Evolutionary conservation across 2,329 filamentous ascomycete genomes (phyloP), one percentile per base, ranked within the genome.

Genomic region (Scytalidium lignicola): DNA sequence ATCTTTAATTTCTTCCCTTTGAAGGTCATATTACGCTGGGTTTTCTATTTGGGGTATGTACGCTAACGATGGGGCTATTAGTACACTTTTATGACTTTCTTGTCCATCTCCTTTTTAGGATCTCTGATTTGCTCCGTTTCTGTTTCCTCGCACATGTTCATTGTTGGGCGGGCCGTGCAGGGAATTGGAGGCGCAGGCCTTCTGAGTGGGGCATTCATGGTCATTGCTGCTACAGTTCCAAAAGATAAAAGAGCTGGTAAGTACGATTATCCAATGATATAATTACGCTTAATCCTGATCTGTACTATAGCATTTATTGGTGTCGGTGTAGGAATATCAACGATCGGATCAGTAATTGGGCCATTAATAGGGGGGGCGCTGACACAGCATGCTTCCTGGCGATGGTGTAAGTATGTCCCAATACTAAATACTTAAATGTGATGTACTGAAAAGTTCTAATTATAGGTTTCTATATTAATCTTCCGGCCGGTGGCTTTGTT

Each of bases 71-170:
- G 23, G 10, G 21, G 6, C 3, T n/a, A 20, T 17, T 41, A 53
- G 41, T 58, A 56, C 49, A 55, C 55, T 13, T 62, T 58, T 44
- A 37, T 56, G n/a, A 39, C 37, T 29, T 50, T 51, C 40, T 66
- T 83, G 26, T 54, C 64, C 28, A 52, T 80, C 32, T 82, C 83
- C 52, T 77, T 81, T 56, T 20, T 80, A 1, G 80, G 80, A 3
- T 78, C 74, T 0, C 56, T 77, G 3, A 61, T 83, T 18, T 82
- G 78, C 48, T 79, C 65, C 49, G 55, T 70, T 50, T 73, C 79
- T 1, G 64, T 58, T 1, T 75, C 69, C n/a, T 77, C 75, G 0
- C 54, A 61, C 0, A 76, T 76, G 67, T 71, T 83, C 46, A 82
- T 83, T 48, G 58, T 74, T 10, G 78, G 78, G 2, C 70, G 79